Conservation (phyloP, 176 grass and related monocot species). For the Puccinellia tenuiflora region DNA sequence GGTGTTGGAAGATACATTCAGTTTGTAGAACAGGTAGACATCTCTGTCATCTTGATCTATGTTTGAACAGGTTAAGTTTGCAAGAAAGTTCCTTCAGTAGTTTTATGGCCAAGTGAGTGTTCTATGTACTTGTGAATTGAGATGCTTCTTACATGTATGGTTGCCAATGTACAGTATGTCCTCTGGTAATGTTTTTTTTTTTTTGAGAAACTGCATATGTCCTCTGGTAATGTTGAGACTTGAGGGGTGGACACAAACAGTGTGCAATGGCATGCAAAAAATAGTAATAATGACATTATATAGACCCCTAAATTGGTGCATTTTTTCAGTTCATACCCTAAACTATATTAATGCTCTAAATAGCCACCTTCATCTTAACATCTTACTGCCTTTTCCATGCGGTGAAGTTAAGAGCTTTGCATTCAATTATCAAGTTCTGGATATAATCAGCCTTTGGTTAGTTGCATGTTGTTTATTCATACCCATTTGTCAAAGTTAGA, state of each 20-base stretch:
- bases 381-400: background rate
- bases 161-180: background rate
- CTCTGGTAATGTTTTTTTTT: too few species aligned
- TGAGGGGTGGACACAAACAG: background rate
- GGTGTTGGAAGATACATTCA: constrained; percentile 73
- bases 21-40: constrained; percentile 78
- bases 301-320: too few species aligned
- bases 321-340: background rate
- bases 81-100: background rate
- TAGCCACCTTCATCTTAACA: background rate
- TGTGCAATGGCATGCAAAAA: background rate
- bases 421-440: background rate
- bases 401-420: background rate
- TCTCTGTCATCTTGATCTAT: background rate
- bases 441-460: background rate
- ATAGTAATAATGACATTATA: background rate
- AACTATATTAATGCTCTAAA: background rate
- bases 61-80: background rate
- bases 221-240: background rate
- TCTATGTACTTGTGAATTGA: background rate
- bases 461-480: background rate
- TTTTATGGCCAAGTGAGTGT: constrained; percentile 1
- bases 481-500: background rate
- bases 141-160: background rate
- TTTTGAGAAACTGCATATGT: too few species aligned